Percentiles rank a stretch among this genome's conserved stretches.
phyloP scores from a whole-genome alignment of 805 yeast genomes.

The Blastobotrys terrestris region DNA sequence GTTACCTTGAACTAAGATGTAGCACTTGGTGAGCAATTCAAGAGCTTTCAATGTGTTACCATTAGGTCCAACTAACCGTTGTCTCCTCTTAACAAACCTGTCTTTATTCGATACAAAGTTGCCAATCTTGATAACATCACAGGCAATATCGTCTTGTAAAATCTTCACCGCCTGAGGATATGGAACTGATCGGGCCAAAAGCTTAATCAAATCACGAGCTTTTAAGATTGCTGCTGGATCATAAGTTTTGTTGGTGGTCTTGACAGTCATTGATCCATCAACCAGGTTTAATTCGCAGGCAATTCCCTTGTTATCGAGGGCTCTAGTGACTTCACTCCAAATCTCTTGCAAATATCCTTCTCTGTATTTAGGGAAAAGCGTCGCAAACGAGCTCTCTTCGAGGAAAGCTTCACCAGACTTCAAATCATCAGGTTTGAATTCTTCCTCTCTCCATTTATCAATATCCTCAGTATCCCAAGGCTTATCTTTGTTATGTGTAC shows the following conservation, averaged over 20 bases:
- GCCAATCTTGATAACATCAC: slow-evolving; percentile 95
- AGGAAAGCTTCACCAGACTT: slow-evolving; percentile 80
- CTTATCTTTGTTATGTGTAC: slow-evolving; percentile 89
- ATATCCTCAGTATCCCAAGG: slow-evolving; percentile 98
- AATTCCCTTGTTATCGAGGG: slow-evolving; percentile 62
- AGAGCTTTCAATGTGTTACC: slow-evolving; percentile 95
- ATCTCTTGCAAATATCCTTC: slow-evolving; percentile 81
- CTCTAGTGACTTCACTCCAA: slow-evolving; percentile 89
- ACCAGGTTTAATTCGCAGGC: slow-evolving; percentile 85
- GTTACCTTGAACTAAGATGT: slow-evolving; percentile 93
- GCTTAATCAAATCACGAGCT: slow-evolving; percentile 90
- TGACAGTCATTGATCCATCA: slow-evolving; percentile 96
- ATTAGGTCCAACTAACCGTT: slow-evolving; percentile 91
- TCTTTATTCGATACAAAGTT: slow-evolving; percentile 85
- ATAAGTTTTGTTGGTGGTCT: slow-evolving; percentile 88
- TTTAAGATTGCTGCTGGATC: slow-evolving; percentile 92
- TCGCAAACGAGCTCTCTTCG: slow-evolving; percentile 94
- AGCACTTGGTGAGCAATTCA: slow-evolving; percentile 91
- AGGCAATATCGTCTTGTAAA: slow-evolving; percentile 84
- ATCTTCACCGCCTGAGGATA: slow-evolving; percentile 93
- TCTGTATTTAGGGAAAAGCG: slow-evolving; percentile 93
- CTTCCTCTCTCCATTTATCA: slow-evolving; percentile 87
- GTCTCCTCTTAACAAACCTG: slow-evolving; percentile 90
- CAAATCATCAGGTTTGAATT: slow-evolving; percentile 85
- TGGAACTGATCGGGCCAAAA: slow-evolving; percentile 93